phyloP scores from a whole-genome alignment of 2,329 filamentous ascomycete species.

The Exserohilum rostratum region DNA sequence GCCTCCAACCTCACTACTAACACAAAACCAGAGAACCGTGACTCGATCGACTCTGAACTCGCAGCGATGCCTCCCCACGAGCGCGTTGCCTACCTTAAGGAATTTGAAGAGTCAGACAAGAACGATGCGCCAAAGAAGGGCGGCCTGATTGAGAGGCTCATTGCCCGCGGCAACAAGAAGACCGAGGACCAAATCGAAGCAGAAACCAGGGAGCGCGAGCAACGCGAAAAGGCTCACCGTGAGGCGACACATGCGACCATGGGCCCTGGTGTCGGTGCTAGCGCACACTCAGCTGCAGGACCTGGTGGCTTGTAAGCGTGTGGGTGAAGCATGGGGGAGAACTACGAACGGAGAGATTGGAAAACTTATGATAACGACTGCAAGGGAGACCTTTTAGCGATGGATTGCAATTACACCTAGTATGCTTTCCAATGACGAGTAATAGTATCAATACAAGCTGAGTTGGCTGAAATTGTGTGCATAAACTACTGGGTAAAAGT shows the following conservation, averaged over 20 bases:
- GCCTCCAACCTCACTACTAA: background rate
- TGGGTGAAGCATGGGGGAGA: background rate
- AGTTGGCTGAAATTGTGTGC: too few species aligned
- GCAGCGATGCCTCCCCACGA: conserved; percentile 41
- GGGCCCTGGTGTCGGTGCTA: conserved; percentile 23
- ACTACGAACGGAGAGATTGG: background rate
- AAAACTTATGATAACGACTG: background rate
- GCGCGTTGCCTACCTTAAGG: conserved; percentile 43
- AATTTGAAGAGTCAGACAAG: conserved; percentile 45
- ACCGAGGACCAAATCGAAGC: conserved; percentile 42
- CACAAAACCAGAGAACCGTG: conserved; percentile 33
- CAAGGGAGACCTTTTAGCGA: conserved; percentile 7
- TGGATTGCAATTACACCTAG: conserved; percentile 7
- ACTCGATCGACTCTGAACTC: conserved; percentile 42
- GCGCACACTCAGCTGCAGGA: conserved; percentile 23
- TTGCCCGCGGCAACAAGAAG: conserved; percentile 43
- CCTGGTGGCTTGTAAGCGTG: conserved; percentile 15
- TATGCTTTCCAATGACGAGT: conserved; percentile 3
- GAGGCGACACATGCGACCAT: conserved; percentile 20
- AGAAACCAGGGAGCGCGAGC: conserved; percentile 33
- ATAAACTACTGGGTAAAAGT: too few species aligned
- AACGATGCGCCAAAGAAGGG: conserved; percentile 41
- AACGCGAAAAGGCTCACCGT: conserved; percentile 14
- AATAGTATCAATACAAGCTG: conserved; percentile 12
- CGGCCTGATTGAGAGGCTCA: conserved; percentile 41